These are phyloP conservation scores for Camellia lanceoleosa DNA, from an alignment of 148 eudicot species.

Conservation along the genomic window DNA sequence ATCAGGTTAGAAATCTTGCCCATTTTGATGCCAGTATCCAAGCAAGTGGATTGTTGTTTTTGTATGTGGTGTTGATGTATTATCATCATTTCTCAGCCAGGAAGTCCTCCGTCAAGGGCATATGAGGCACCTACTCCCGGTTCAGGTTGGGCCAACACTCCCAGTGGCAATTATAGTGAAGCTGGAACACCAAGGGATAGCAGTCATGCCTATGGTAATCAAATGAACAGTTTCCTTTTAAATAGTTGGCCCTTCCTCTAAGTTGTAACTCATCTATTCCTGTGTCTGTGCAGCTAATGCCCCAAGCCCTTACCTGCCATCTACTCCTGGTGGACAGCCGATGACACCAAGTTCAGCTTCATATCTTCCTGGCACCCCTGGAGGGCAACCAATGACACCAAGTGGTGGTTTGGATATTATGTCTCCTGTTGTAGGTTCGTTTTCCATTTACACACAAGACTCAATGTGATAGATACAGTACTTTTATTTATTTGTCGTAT, in stretches of 20 bases:
- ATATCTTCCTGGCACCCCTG: conserved; percentile 95
- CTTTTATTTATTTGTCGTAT: background rate
- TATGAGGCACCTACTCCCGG: conserved; percentile 98
- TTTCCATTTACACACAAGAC: background rate
- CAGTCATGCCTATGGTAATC: conserved; percentile 71
- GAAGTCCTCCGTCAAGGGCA: conserved; percentile 80
- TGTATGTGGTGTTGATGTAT: conserved; percentile 7
- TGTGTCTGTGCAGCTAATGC: conserved; percentile 68
- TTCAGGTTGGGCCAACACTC: conserved; percentile 80
- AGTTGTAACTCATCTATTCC: background rate
- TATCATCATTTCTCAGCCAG: conserved; percentile 52
- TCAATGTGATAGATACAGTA: background rate
- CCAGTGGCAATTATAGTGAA: conserved; percentile 72
- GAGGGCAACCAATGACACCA: conserved; percentile 99
- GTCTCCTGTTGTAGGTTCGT: conserved; percentile 86
- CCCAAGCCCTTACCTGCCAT: conserved; percentile 95
- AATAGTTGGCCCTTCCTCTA: background rate
- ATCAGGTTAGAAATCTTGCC: conserved; percentile 55
- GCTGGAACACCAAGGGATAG: conserved; percentile 90
- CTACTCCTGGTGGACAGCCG: conserved; percentile 93
- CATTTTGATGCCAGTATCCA: background rate
- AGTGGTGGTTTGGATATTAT: conserved; percentile 91
- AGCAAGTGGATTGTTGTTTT: conserved; percentile 6
- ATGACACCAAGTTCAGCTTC: conserved; percentile 86
- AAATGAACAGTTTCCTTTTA: background rate